phyloP scores from a whole-genome alignment of 768 basidiomycete species.

The Exidia glandulosa region DNA sequence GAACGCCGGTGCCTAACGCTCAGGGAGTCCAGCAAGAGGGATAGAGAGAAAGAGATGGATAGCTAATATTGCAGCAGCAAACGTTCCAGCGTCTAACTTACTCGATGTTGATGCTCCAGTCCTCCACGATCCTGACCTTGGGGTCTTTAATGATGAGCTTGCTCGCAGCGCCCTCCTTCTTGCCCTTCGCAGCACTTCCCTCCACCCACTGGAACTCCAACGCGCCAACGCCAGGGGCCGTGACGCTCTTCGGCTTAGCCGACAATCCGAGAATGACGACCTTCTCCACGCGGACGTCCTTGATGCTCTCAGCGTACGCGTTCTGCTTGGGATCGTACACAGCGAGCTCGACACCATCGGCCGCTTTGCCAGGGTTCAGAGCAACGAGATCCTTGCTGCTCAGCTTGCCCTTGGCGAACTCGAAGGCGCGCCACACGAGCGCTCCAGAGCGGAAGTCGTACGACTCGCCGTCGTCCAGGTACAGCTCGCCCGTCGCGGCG shows the following conservation, averaged over 20 bases:
- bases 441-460: slow-evolving; percentile 68
- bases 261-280: slow-evolving; percentile 68
- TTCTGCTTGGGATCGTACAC: slow-evolving; percentile 44
- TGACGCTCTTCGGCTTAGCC: slow-evolving; percentile 50
- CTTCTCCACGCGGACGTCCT: slow-evolving; percentile 68
- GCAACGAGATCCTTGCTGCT: slow-evolving; percentile 44
- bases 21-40: too few relatives aligned
- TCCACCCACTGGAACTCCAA: slow-evolving; percentile 59
- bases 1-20: too few relatives aligned
- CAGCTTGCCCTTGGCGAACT: slow-evolving; percentile 26
- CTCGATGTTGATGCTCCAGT: slow-evolving; percentile 45
- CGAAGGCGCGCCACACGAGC: slow-evolving; percentile 73
- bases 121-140: slow-evolving; percentile 39
- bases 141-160: slow-evolving; percentile 71
- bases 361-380: slow-evolving; percentile 32
- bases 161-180: slow-evolving; percentile 55
- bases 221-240: slow-evolving; percentile 23
- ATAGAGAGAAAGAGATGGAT: too few relatives aligned
- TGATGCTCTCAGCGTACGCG: slow-evolving; percentile 54
- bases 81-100: background rate
- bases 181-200: slow-evolving; percentile 45
- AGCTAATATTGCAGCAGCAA: too few relatives aligned
- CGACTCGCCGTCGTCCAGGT: slow-evolving; percentile 88
- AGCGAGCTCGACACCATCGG: slow-evolving; percentile 38
- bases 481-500: slow-evolving; percentile 71